Percentiles rank a stretch among this genome's conserved stretches.
phyloP scores from a whole-genome alignment of 805 yeast species.

The Wickerhamomyces subpelliculosus region DNA sequence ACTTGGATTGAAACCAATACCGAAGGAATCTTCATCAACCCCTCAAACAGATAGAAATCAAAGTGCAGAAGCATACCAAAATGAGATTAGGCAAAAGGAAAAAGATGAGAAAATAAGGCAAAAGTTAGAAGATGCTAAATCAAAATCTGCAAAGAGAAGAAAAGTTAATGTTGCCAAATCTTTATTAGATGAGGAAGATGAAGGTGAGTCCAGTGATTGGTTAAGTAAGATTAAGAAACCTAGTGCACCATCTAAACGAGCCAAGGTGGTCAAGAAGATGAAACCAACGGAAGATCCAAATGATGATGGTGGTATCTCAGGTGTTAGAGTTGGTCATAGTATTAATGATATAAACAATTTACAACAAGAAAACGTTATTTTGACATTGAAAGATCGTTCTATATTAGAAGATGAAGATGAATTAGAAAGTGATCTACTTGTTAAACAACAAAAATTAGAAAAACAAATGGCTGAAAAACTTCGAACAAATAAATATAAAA shows the following conservation, averaged over 20 bases:
- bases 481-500: conserved; percentile 5
- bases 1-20: conserved; percentile 18
- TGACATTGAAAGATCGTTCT: conserved; percentile 18
- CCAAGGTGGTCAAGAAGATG: not conserved
- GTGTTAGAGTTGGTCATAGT: conserved; percentile 15
- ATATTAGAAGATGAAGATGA: conserved; percentile 17
- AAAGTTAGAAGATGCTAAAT: conserved; percentile 9
- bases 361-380: conserved; percentile 8
- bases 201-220: conserved; percentile 13
- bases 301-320: conserved; percentile 3
- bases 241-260: not conserved
- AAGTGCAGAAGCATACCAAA: conserved; percentile 11
- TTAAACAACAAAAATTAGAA: conserved; percentile 10
- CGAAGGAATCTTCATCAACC: not conserved
- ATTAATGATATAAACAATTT: conserved; percentile 7
- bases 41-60: not conserved
- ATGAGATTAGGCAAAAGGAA: not conserved
- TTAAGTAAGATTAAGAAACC: conserved; percentile 9
- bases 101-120: conserved; percentile 9
- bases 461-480: conserved; percentile 10
- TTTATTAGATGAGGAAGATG: conserved; percentile 12
- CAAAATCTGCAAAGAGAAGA: conserved; percentile 9
- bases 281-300: not conserved
- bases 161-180: conserved; percentile 6
- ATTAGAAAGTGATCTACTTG: conserved; percentile 14